Evolutionary conservation across 2,329 filamentous ascomycete species (phyloP).

Genomic region (Sordariomycetes sp.): DNA sequence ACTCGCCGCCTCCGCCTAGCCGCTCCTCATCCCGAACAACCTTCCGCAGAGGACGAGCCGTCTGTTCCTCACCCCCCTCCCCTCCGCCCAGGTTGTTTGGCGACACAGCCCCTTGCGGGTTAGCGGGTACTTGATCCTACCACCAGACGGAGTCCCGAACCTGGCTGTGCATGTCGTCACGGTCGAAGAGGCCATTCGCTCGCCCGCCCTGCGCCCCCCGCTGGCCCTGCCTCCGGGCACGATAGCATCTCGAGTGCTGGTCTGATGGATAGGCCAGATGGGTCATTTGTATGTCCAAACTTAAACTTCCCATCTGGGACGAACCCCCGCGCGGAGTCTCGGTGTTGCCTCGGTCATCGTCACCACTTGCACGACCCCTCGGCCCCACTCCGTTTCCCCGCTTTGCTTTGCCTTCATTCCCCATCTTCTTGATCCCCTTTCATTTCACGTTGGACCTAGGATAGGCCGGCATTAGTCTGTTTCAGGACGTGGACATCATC

Average conservation of each 20-base stretch:
- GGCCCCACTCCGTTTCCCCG: not conserved
- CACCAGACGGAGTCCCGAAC: not conserved
- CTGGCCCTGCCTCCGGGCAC: not conserved
- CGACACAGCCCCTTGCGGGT: not conserved
- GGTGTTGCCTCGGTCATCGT: not conserved
- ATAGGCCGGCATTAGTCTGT: not conserved
- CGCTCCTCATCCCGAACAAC: not conserved
- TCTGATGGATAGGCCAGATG: not conserved
- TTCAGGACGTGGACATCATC: not conserved
- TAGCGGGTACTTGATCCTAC: not conserved
- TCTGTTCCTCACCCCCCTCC: not conserved
- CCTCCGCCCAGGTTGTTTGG: not conserved
- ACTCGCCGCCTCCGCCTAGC: not conserved
- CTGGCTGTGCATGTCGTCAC: not conserved
- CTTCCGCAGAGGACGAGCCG: not conserved
- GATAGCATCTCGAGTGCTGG: not conserved
- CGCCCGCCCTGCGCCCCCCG: not conserved
- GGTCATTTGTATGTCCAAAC: conserved; percentile 1
- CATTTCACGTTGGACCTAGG: not conserved
- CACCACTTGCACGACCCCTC: not conserved
- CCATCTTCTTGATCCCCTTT: not conserved
- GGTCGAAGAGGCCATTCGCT: not conserved
- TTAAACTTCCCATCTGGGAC: not conserved
- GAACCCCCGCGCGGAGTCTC: not conserved
- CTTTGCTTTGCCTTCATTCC: not conserved